phyloP scores from a whole-genome alignment of 768 basidiomycete genomes.

The Cystofilobasidium ferigula region DNA sequence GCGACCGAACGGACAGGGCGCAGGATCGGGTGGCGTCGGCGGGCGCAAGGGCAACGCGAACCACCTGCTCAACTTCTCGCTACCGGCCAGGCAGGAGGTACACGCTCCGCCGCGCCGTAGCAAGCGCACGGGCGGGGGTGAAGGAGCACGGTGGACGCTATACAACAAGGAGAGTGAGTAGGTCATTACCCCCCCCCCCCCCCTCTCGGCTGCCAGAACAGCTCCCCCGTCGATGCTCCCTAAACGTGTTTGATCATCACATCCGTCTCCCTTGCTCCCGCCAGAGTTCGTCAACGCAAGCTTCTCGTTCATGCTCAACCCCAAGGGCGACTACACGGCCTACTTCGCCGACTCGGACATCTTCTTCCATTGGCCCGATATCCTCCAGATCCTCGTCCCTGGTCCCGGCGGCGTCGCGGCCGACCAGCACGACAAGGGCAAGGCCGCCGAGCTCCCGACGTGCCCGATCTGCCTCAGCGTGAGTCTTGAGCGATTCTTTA shows the following conservation, averaged over 20 bases:
- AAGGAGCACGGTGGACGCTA: constrained; percentile 49
- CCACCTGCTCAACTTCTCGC: constrained; percentile 84
- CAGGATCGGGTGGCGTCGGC: not conserved
- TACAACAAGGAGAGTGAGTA: constrained; percentile 89
- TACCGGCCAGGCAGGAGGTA: constrained; percentile 59
- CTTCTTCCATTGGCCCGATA: constrained; percentile 91
- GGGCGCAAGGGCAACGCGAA: constrained; percentile 38
- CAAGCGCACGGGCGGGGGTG: constrained; percentile 48
- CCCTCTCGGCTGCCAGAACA: too few relatives aligned
- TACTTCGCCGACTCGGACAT: constrained; percentile 98
- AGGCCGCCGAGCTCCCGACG: constrained; percentile 51
- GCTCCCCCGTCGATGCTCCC: not conserved
- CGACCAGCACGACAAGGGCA: constrained; percentile 33
- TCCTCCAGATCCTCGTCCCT: constrained; percentile 81
- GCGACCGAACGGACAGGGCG: not conserved
- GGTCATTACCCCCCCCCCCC: not conserved
- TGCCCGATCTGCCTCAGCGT: constrained; percentile 95
- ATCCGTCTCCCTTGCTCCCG: constrained; percentile 1
- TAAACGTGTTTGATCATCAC: constrained; percentile 7
- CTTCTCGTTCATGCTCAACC: constrained; percentile 91
- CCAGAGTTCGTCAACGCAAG: constrained; percentile 90
- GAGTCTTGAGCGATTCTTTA: constrained; percentile 38
- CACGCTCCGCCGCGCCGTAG: constrained; percentile 55
- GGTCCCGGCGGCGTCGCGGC: not conserved
- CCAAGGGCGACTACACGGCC: constrained; percentile 71